Evolutionary conservation across 352 stramenopile genomes (phyloP), one percentile per base, ranked within the genome.

Genomic region (Pythium monospermum): DNA sequence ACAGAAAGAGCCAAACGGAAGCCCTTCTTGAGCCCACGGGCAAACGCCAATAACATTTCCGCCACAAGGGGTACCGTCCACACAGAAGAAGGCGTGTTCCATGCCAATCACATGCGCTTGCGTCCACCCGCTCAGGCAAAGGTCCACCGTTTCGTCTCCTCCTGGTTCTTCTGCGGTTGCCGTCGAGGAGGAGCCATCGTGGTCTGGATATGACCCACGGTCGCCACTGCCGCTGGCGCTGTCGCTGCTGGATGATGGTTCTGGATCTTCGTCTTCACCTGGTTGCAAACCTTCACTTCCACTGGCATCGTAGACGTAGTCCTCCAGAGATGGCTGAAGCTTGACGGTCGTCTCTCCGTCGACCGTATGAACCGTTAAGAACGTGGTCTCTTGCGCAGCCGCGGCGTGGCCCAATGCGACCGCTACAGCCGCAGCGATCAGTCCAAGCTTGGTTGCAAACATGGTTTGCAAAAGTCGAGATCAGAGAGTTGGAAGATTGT

Each of bases 361-460:
- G 39, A 31, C 39, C 13, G 39, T 12, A 35, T 50, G 46, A 35
- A 57, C 43, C 37, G 41, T 46, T 42, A 59, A 33, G 43, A 49
- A 28, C 12, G 27, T 31, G 26, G 35, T 15, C 33, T 48, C 3
- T n/a, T 39, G 8, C 13, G 41, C 22, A 4, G 39, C 46, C 19
- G 46, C 26, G 31, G 28, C 41, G 23, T 22, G 30, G n/a, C 22
- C 35, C 26, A 57, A 22, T 12, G 46, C 43, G 38, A 61, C 39
- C 25, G 57, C 57, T 25, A 59, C 57, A n/a, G 49, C 47, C 42
- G 57, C 49, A 6, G 57, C 57, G 33, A 65, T 56, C 15, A 65
- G 35, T 1, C 59, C 33, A 50, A 65, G 50, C 57, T 65, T 65
- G 49, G 59, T 65, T 37, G 27, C 40, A 32, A 65, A 59, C 56